Evolutionary conservation across 169 alveolate genomes (phyloP).

Genomic region (Plasmodium cynomolgi): DNA sequence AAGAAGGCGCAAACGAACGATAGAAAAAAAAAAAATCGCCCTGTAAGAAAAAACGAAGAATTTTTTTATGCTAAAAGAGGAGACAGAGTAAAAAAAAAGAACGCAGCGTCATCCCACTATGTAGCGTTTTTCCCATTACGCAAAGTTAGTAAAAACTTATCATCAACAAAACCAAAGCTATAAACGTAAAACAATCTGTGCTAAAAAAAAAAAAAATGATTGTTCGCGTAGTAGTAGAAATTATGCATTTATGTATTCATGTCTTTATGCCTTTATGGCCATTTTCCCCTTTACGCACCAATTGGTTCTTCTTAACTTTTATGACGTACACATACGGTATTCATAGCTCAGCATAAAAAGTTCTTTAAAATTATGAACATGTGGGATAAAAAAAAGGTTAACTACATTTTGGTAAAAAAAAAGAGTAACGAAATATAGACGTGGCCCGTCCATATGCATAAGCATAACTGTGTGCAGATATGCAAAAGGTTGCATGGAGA

Average conservation of each 20-base stretch:
- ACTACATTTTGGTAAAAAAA: not conserved
- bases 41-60: not conserved
- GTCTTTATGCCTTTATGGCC: not conserved
- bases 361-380: conserved; percentile 5
- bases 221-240: not conserved
- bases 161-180: not conserved
- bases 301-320: not conserved
- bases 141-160: not conserved
- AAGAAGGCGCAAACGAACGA: not conserved
- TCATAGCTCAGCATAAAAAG: not conserved
- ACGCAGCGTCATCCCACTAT: not conserved
- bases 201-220: not conserved
- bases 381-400: not conserved
- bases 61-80: not conserved
- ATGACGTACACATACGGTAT: not conserved
- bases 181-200: not conserved
- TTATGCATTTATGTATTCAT: not conserved
- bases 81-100: conserved; percentile 9
- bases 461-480: conserved; percentile 2
- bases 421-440: not conserved
- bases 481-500: not conserved
- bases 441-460: not conserved
- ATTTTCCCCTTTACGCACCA: not conserved
- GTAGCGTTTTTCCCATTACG: not conserved
- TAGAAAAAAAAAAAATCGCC: not conserved